phyloP scores from a whole-genome alignment of 75 land plant genomes.

The Cupressus sempervirens region DNA sequence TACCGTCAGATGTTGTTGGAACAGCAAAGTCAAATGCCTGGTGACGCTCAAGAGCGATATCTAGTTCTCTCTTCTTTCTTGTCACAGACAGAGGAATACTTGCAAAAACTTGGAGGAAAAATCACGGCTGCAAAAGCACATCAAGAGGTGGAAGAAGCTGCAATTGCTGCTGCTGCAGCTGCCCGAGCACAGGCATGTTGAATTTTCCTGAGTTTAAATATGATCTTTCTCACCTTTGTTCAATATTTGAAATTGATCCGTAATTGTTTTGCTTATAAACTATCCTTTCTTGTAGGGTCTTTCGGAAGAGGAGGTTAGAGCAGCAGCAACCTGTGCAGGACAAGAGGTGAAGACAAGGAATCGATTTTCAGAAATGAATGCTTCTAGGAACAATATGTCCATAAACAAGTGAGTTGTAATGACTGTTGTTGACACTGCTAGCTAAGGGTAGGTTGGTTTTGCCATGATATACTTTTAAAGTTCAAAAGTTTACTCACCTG shows the following conservation, averaged over 20 bases:
- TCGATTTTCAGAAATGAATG: conserved; percentile 70
- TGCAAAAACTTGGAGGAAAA: conserved; percentile 94
- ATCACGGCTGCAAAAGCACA: conserved; percentile 89
- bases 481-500: conserved; percentile 8
- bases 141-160: conserved; percentile 96
- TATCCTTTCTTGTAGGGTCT: conserved; percentile 59
- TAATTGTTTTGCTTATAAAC: neutral
- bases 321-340: conserved; percentile 90
- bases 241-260: neutral
- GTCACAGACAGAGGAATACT: conserved; percentile 97
- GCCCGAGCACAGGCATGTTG: conserved; percentile 81
- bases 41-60: conserved; percentile 96
- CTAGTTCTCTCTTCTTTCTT: conserved; percentile 90
- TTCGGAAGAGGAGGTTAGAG: conserved; percentile 94
- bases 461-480: neutral
- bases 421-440: neutral
- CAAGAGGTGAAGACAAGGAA: conserved; percentile 85
- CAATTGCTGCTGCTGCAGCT: conserved; percentile 82
- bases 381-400: conserved; percentile 67
- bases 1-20: conserved; percentile 90
- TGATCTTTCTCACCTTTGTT: conserved; percentile 3
- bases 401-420: conserved; percentile 65
- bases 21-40: conserved; percentile 90
- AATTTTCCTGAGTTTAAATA: neutral
- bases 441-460: conserved; percentile 5